phyloP scores from a whole-genome alignment of 768 basidiomycete genomes.

The Boletus speciosus region DNA sequence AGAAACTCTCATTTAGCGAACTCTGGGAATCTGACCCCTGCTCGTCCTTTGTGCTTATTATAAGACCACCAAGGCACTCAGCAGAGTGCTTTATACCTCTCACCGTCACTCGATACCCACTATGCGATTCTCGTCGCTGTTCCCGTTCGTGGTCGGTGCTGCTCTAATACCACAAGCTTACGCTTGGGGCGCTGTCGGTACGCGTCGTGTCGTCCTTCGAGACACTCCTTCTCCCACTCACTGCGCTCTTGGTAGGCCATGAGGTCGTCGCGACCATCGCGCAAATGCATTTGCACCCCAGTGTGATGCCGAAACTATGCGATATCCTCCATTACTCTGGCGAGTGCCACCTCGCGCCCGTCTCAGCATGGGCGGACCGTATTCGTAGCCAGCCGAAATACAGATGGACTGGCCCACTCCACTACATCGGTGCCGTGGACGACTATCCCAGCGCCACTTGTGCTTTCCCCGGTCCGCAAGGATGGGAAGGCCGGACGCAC shows the following conservation, averaged over 20 bases:
- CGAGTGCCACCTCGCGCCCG: constrained; percentile 74
- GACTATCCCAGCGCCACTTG: constrained; percentile 81
- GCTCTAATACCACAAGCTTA: constrained; percentile 24
- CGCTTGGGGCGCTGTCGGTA: constrained; percentile 43
- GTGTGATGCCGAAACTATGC: constrained; percentile 62
- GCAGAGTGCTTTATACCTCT: constrained; percentile 1
- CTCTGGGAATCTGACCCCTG: constrained; percentile 1
- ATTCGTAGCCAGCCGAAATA: constrained; percentile 48
- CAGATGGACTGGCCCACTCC: constrained; percentile 70
- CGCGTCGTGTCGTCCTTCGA: background rate
- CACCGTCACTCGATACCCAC: constrained; percentile 6
- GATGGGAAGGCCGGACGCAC: constrained; percentile 60
- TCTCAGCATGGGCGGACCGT: constrained; percentile 88
- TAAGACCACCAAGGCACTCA: background rate
- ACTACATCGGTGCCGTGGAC: constrained; percentile 69
- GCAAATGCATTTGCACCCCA: constrained; percentile 82
- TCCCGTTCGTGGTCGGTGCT: constrained; percentile 13
- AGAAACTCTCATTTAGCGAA: constrained; percentile 8
- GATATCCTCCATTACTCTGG: constrained; percentile 54
- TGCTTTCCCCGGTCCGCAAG: constrained; percentile 67
- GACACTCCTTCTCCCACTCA: background rate
- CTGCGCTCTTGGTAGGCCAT: constrained; percentile 51
- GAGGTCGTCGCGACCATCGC: constrained; percentile 94
- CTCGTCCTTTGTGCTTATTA: background rate
- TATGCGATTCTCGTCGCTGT: constrained; percentile 21